Evolutionary conservation across 1,284 basidiomycete genomes (phyloP), one percentile per base, ranked within the genome.

Genomic region (Crucibulum cyathiforme): DNA sequence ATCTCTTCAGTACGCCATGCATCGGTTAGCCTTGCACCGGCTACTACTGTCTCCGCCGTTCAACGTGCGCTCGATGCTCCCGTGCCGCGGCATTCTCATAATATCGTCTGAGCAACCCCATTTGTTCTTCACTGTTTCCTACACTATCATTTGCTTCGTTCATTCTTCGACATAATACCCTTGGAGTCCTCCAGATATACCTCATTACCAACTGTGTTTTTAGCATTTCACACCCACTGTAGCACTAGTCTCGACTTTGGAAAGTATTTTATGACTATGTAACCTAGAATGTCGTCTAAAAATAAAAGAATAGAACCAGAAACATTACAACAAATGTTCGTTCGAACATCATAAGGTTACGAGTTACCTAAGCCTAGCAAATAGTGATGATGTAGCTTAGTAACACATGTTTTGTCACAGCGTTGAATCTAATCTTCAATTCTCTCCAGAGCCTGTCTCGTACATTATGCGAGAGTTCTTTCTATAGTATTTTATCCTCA

Each of bases 1-100:
- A 24, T 46, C n/a, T 19, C 53, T 15, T 57, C 59, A 34, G 12
- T 56, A 15, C 58, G 15, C 55, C 58, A 35, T 35, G 36, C 49
- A 31, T 50, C 45, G 8, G 19, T 45, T 45, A 15, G 15, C 13
- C 7, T 8, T 19, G 41, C 41, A 45, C 15, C 15, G 19, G 15
- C 41, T 45, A n/a, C 41, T 45, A 45, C 10, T 7, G 1, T 45
- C 41, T 7, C 15, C 15, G 15, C 12, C 12, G 15, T 10, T 15
- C 10, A 45, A 45, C 41, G 41, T 45, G 15, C 19, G 41, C 15
- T 15, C 41, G 41, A 12, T 15, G 31, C 31, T 31, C 31, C 31
- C 31, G 31, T 31, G 31, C 31, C 31, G 31, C 31, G 31, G 7
- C 41, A 45, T 45, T 45, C 41, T 45, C 41, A 45, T 31, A 5